Evolutionary conservation across 257 asterid species (phyloP), one percentile per base, ranked within the genome.

Genomic region (Gentiana dahurica): DNA sequence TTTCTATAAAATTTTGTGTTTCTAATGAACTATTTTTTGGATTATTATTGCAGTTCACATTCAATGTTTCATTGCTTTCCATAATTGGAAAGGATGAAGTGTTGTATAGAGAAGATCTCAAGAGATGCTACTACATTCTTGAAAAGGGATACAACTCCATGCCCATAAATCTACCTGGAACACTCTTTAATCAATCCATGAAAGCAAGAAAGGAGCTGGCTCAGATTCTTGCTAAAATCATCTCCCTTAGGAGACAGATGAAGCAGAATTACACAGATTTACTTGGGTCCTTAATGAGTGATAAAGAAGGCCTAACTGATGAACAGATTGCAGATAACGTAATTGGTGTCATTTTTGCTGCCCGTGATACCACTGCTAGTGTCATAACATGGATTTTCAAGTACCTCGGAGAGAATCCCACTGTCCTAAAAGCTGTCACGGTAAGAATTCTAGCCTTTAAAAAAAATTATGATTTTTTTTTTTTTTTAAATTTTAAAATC

Each of bases 121-220:
- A 80, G 82, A 82, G 67, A 57, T 85, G 84, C 38, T 85, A 82
- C 34, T 80, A 80, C 81, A 72, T 69, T 51, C 88, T 85, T 11
- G 95, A 85, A 44, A 85, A 75, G 58, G 91, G 95, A 7, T 85
- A 85, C 71, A 85, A 85, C 45, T 85, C 91, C 6, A 79, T 85
- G 88, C 84, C 95, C 8, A 66, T 82, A 10, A 80, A 85, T 36
- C 58, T 85, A 3, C 95, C 89, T 0, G 95, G 95, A 3, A 78
- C 92, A 15, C 86, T 85, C 24, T 85, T 82, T 65, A 70, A 82
- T 81, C 76, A 80, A 49, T 77, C 95, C 56, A 82, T 85, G 91
- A 82, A 82, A 43, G 92, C 91, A 2, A 72, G 91, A 49, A 80
- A 78, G 71, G 86, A 83, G 44, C 36, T 83, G 1, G 75, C 92